phyloP scores from a whole-genome alignment of 2,329 filamentous ascomycete species.

The Pyrenochaeta sp. region DNA sequence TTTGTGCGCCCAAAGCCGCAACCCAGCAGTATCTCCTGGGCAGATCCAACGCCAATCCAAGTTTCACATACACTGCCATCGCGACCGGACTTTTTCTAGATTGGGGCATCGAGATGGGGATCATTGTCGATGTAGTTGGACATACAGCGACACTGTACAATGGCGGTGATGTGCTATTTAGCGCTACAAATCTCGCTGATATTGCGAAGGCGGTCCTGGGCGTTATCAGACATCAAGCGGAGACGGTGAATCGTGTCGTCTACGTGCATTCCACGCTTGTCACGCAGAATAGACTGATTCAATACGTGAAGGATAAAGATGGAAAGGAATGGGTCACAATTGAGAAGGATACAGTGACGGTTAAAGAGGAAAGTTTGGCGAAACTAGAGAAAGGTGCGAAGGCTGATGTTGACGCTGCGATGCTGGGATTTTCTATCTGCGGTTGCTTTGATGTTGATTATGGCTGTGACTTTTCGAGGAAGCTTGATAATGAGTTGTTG shows the following conservation, averaged over 20 bases:
- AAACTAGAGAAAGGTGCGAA: constrained; percentile 24
- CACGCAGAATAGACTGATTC: constrained; percentile 50
- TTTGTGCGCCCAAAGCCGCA: constrained; percentile 8
- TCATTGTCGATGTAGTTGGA: constrained; percentile 39
- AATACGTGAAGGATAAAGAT: constrained; percentile 44
- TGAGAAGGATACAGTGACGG: constrained; percentile 32
- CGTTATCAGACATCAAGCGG: constrained; percentile 14
- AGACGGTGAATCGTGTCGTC: constrained; percentile 48
- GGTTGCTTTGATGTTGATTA: constrained; percentile 39
- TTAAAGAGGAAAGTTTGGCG: constrained; percentile 6
- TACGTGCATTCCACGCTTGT: constrained; percentile 46
- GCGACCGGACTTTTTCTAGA: constrained; percentile 23
- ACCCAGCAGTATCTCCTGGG: not conserved
- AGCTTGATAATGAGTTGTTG: constrained; percentile 47
- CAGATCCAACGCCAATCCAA: not conserved
- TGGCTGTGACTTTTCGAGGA: constrained; percentile 41
- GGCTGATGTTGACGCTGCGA: constrained; percentile 15
- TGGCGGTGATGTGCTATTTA: constrained; percentile 45
- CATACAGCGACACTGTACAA: constrained; percentile 46
- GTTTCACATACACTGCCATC: not conserved
- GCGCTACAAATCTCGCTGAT: constrained; percentile 38
- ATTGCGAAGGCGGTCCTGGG: constrained; percentile 45
- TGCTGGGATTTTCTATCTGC: constrained; percentile 40
- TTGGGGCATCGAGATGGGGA: constrained; percentile 39
- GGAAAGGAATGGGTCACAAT: constrained; percentile 37